A percentile compares a stretch with the other conserved stretches of the same genome.
Conservation (phyloP, 2,329 filamentous ascomycete species). For the Calonectria pseudoreteaudii region DNA sequence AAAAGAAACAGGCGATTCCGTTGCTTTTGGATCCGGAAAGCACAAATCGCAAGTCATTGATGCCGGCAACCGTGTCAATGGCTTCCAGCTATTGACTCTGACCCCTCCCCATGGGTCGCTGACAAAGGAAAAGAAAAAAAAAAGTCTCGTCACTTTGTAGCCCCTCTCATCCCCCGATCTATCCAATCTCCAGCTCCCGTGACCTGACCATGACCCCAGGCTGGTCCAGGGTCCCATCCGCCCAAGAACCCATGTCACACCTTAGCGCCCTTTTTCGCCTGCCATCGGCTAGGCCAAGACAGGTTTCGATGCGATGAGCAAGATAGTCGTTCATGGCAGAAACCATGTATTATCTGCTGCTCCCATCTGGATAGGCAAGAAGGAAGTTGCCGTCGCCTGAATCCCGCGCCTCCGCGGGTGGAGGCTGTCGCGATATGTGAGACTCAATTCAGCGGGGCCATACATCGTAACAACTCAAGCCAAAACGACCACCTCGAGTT, state of each 20-base stretch:
- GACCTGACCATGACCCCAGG: slow-evolving; percentile 2
- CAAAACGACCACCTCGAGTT: slow-evolving; percentile 1
- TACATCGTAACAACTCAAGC: slow-evolving; percentile 3
- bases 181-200: slow-evolving; percentile 17
- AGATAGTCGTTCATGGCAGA: slow-evolving; percentile 1
- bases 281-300: slow-evolving; percentile 25
- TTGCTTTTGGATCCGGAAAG: background rate
- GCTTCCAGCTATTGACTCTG: background rate
- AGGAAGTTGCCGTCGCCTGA: background rate
- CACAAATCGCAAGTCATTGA: background rate
- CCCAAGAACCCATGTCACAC: slow-evolving; percentile 18
- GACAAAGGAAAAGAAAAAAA: background rate
- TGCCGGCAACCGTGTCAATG: background rate
- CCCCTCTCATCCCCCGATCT: slow-evolving; percentile 10
- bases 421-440: background rate
- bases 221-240: slow-evolving; percentile 21
- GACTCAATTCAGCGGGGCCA: background rate
- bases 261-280: slow-evolving; percentile 17
- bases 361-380: slow-evolving; percentile 6
- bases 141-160: slow-evolving; percentile 9
- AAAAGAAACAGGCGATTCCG: background rate
- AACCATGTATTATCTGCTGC: background rate
- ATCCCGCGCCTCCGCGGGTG: background rate
- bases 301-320: slow-evolving; percentile 9
- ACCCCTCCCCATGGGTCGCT: slow-evolving; percentile 1